Base-by-base conservation (phyloP, 2,329 filamentous ascomycete genomes). In the Escovopsis sp. region DNA sequence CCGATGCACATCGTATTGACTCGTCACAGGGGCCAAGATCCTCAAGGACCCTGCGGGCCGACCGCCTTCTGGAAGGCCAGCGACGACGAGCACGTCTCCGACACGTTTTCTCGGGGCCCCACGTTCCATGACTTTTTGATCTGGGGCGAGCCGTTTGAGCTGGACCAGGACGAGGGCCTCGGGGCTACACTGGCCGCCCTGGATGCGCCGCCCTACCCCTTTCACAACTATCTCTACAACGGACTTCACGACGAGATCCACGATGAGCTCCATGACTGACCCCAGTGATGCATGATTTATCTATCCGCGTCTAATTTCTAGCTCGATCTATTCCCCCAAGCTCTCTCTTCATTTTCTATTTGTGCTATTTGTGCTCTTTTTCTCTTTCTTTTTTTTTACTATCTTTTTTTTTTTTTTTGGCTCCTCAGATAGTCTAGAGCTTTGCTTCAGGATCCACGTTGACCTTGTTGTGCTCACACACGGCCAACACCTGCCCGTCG, bases 21-120 rank as follows among this genome's bases (percentile, higher is more conserved):
- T 8, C n/a, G 8, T 9, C 9, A 34, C 41, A 77, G 74, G 51
- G 75, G 85, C 56, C 80, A 74, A 51, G 77, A 83, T 47, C 57
- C 64, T 1, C 73, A 80, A 50, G 82, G 83, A 0, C 83, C 83
- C 0, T 80, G 72, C 2, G 83, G 83, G 0, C 83, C 83, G 2
- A 85, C 80, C 1, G 80, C 78, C 0, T 86, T 85, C 53, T 89
- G 83, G 82, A 88, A 88, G 60, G 65, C 80, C 10, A 72, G 67
- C 36, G 76, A 82, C 49, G 59, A 61, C 12, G 42, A 51, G 45
- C 33, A 48, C 32, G 44, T 35, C 5, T 32, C 38, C n/a, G 39
- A 42, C 11, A 32, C 28, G 28, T 32, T 32, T 11, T 32, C 28
- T 9, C 28, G 11, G 28, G 28, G 28, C 8, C 11, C 28, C 28